Evolutionary conservation across 306 rosid genomes (phyloP).

Genomic region (Vigna unguiculata): DNA sequence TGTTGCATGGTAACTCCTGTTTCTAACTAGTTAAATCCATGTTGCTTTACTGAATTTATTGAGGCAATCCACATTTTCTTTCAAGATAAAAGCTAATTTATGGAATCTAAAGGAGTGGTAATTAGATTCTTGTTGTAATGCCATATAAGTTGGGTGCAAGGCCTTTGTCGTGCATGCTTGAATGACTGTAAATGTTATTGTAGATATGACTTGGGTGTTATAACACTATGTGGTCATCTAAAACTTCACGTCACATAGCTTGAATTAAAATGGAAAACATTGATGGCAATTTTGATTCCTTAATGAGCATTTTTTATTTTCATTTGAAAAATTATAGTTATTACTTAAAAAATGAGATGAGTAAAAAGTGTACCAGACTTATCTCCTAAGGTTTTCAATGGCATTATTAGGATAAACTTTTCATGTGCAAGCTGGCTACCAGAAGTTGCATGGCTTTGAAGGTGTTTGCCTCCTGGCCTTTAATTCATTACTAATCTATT

Average conservation of each 20-base stretch:
- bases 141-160: constrained; percentile 2
- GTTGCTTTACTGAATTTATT: constrained; percentile 31
- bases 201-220: constrained; percentile 6
- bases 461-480: constrained; percentile 3
- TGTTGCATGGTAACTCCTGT: constrained; percentile 7
- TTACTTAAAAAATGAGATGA: neutral
- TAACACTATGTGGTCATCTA: constrained; percentile 12
- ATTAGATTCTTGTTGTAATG: constrained; percentile 36
- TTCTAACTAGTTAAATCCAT: constrained; percentile 18
- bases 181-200: neutral
- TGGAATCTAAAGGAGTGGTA: constrained; percentile 27
- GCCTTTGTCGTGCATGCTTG: constrained; percentile 12
- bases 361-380: neutral
- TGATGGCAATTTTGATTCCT: constrained; percentile 8
- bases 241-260: constrained; percentile 2
- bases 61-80: constrained; percentile 20
- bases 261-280: neutral
- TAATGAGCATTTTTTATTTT: neutral
- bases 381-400: neutral
- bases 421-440: constrained; percentile 1
- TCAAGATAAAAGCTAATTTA: constrained; percentile 6
- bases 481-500: neutral
- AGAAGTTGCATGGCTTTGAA: constrained; percentile 17
- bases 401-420: neutral
- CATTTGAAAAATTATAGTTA: neutral